These are phyloP conservation scores for Xanthoparmelia taractica DNA, from an alignment of 495 filamentous ascomycete genomes.

Conservation along the genomic window DNA sequence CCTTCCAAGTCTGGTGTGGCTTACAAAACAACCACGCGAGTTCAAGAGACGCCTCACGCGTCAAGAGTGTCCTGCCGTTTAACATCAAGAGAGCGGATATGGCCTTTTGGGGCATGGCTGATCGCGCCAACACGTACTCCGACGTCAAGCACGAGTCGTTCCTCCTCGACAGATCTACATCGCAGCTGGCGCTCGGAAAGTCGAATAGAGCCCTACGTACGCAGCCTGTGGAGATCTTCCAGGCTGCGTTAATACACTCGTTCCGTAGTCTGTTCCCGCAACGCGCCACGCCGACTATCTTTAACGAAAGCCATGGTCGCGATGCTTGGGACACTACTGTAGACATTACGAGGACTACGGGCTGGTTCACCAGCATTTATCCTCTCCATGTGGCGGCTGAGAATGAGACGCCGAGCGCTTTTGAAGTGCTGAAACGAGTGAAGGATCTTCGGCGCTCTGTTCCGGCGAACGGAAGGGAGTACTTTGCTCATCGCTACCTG, in stretches of 20 bases:
- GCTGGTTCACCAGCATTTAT: slow-evolving; percentile 55
- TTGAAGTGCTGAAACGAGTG: slow-evolving; percentile 38
- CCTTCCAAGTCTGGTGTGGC: slow-evolving; percentile 57
- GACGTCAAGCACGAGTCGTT: slow-evolving; percentile 42
- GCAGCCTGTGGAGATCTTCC: slow-evolving; percentile 47
- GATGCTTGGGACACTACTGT: slow-evolving; percentile 45
- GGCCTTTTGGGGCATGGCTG: slow-evolving; percentile 49
- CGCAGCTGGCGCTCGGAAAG: slow-evolving; percentile 36
- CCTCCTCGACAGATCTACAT: slow-evolving; percentile 40
- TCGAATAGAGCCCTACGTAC: slow-evolving; percentile 43
- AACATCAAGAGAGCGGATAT: slow-evolving; percentile 37
- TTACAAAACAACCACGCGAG: slow-evolving; percentile 41
- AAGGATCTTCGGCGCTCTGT: slow-evolving; percentile 43
- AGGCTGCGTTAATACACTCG: slow-evolving; percentile 45
- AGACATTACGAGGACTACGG: slow-evolving; percentile 52
- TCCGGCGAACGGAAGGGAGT: slow-evolving; percentile 43
- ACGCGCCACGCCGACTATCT: slow-evolving; percentile 45
- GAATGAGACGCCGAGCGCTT: slow-evolving; percentile 28
- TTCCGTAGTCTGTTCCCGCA: slow-evolving; percentile 45
- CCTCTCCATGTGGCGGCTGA: slow-evolving; percentile 41
- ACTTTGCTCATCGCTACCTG: slow-evolving; percentile 45
- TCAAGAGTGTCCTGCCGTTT: slow-evolving; percentile 28
- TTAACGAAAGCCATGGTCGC: slow-evolving; percentile 52
- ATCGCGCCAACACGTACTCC: slow-evolving; percentile 41
- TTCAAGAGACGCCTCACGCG: slow-evolving; percentile 25